These are phyloP conservation scores for Skeletonema menzelii DNA, from an alignment of 108 stramenopile species.

Conservation along the genomic window DNA sequence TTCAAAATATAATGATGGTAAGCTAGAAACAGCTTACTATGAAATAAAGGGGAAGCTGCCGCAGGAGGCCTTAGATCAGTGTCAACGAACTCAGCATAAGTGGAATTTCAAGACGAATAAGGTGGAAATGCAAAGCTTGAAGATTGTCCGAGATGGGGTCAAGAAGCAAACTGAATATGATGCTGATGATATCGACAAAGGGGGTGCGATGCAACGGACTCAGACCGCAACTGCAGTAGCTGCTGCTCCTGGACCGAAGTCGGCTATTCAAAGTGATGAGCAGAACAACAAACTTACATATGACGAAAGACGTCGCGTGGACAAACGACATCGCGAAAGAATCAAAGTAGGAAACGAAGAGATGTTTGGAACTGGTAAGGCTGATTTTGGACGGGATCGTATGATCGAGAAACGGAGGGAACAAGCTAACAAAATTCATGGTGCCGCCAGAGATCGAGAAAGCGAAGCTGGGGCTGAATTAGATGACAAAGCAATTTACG, in stretches of 20 bases:
- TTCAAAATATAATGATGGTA: slow-evolving; percentile 64
- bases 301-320: slow-evolving; percentile 47
- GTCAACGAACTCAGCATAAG: slow-evolving; percentile 66
- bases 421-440: slow-evolving; percentile 53
- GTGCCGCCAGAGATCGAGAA: slow-evolving; percentile 54
- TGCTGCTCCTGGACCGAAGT: background rate
- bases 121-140: slow-evolving; percentile 59
- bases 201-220: background rate
- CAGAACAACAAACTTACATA: slow-evolving; percentile 13
- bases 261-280: slow-evolving; percentile 1
- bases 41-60: slow-evolving; percentile 41
- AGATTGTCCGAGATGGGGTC: slow-evolving; percentile 64
- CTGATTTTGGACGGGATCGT: slow-evolving; percentile 56
- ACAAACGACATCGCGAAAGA: slow-evolving; percentile 46
- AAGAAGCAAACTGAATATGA: slow-evolving; percentile 74
- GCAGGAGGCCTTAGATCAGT: slow-evolving; percentile 64
- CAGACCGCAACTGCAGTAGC: background rate
- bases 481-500: slow-evolving; percentile 63
- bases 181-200: background rate
- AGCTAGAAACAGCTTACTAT: slow-evolving; percentile 70
- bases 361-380: slow-evolving; percentile 38
- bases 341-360: slow-evolving; percentile 58
- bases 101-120: slow-evolving; percentile 72
- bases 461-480: slow-evolving; percentile 49
- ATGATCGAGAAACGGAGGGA: slow-evolving; percentile 59